phyloP scores from a whole-genome alignment of 1,139 yeast species.

The Maudiozyma humilis region DNA sequence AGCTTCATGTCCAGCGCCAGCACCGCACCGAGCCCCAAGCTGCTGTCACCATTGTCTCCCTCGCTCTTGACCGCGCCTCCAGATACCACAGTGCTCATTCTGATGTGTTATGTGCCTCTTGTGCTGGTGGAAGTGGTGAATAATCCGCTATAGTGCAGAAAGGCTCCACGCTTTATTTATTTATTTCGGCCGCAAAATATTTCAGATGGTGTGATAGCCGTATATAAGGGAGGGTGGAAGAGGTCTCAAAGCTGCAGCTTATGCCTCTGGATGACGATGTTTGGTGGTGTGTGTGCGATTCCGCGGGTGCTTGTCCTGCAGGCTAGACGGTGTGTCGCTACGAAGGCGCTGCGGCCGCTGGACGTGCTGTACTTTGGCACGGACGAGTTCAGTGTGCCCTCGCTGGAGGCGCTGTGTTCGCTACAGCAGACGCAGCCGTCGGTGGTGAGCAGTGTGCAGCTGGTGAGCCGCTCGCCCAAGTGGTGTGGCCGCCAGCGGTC shows the following conservation, averaged over 20 bases:
- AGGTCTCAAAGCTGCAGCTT: too few relatives aligned
- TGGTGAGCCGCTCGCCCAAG: constrained; percentile 62
- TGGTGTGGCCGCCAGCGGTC: constrained; percentile 60
- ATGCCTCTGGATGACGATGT: too few relatives aligned
- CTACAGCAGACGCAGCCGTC: constrained; percentile 22
- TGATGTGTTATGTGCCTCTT: too few relatives aligned
- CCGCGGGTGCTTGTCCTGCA: background rate
- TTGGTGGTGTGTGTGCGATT: too few relatives aligned
- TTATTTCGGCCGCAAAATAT: too few relatives aligned
- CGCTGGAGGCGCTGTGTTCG: constrained; percentile 42
- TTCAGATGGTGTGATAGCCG: too few relatives aligned
- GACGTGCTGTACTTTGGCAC: constrained; percentile 71
- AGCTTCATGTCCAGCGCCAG: constrained; percentile 12
- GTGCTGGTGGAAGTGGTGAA: too few relatives aligned
- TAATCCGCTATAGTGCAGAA: too few relatives aligned
- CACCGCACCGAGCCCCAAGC: background rate
- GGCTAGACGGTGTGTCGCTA: background rate
- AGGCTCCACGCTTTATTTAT: too few relatives aligned
- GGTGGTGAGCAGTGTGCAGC: constrained; percentile 25
- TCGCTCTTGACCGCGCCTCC: too few relatives aligned
- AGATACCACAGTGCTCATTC: background rate
- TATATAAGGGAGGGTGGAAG: too few relatives aligned
- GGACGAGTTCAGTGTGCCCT: constrained; percentile 60
- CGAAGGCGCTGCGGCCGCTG: constrained; percentile 11
- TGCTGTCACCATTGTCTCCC: background rate